Conservation (phyloP, 495 filamentous ascomycete genomes). For the Tuber melanosporum region DNA sequence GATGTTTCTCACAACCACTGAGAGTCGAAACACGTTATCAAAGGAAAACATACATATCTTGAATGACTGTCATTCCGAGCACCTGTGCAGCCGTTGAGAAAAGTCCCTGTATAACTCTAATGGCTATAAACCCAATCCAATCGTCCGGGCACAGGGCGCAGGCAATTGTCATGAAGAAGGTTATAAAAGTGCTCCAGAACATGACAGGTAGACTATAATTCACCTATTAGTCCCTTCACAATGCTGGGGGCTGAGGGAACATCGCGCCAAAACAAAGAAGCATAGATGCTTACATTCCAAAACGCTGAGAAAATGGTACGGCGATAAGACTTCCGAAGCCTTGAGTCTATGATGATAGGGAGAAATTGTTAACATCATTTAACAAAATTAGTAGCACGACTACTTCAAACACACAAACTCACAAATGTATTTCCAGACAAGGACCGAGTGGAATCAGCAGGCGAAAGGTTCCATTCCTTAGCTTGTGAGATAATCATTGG, state of each 20-base stretch:
- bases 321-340: conserved; percentile 35
- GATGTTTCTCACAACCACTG: not conserved
- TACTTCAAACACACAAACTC: not conserved
- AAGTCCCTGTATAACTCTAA: conserved; percentile 34
- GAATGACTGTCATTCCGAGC: conserved; percentile 36
- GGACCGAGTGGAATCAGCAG: conserved; percentile 27
- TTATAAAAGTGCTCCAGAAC: conserved; percentile 37
- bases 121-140: conserved; percentile 37
- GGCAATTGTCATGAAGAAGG: conserved; percentile 32
- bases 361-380: not conserved
- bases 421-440: conserved; percentile 34
- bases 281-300: conserved; percentile 23
- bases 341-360: conserved; percentile 26
- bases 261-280: no score
- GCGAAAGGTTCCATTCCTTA: conserved; percentile 26
- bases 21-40: no score
- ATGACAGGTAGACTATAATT: conserved; percentile 29
- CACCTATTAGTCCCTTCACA: not conserved
- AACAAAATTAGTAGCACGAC: not conserved
- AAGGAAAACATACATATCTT: conserved; percentile 30
- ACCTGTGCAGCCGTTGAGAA: conserved; percentile 35
- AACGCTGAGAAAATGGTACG: conserved; percentile 34
- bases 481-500: conserved; percentile 35
- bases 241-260: not conserved
- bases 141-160: conserved; percentile 25